Conservation (phyloP, 2,329 filamentous ascomycete species). For the Tympanopsis confertula region DNA sequence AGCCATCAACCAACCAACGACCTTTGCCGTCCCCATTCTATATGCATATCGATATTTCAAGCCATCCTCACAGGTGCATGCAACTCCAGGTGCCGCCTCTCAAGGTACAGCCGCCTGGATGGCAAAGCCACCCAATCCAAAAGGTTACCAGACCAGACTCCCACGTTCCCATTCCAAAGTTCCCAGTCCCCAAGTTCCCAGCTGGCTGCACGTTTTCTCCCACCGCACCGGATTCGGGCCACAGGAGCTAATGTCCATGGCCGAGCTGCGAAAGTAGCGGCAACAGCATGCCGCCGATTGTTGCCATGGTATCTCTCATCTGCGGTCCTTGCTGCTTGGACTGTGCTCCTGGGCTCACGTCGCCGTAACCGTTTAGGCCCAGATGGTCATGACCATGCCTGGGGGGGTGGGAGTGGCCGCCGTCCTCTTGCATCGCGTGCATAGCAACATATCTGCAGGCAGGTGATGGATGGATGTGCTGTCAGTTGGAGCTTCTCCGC, state of each 20-base stretch:
- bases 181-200: too few species aligned
- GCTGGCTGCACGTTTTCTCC: too few species aligned
- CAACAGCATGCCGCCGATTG: conserved; percentile 66
- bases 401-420: conserved; percentile 11
- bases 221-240: too few species aligned
- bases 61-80: too few species aligned
- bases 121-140: too few species aligned
- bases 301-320: conserved; percentile 59
- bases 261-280: conserved; percentile 69
- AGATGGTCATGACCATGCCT: conserved; percentile 38
- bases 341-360: conserved; percentile 29
- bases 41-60: too few species aligned
- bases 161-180: too few species aligned
- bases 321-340: conserved; percentile 42
- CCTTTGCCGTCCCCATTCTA: too few species aligned
- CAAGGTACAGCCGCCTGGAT: too few species aligned
- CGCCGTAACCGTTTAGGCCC: conserved; percentile 39
- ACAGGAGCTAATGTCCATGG: conserved; percentile 57
- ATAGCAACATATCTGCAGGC: conserved; percentile 76
- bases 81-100: too few species aligned
- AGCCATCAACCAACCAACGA: too few species aligned
- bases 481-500: neutral
- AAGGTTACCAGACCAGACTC: too few species aligned
- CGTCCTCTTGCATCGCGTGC: conserved; percentile 89
- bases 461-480: conserved; percentile 9